Conservation (phyloP, 345 rosid species). For the Acer campestre region DNA sequence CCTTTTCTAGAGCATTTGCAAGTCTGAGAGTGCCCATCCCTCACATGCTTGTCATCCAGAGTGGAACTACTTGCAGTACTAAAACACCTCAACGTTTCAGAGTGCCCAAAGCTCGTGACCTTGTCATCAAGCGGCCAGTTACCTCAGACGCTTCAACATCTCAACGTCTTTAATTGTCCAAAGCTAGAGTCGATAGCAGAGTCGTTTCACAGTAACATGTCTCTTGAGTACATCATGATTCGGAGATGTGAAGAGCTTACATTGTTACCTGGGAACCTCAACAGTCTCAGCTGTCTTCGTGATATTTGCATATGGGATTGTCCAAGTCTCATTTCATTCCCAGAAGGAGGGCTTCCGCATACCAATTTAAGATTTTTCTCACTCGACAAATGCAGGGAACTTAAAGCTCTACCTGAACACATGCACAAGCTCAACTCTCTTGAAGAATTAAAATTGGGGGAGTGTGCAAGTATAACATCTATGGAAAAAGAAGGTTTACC, state of each 20-base stretch:
- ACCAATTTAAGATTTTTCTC: background rate
- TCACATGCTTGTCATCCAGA: background rate
- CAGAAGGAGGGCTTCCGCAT: background rate
- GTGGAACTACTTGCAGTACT: background rate
- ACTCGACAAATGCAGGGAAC: background rate
- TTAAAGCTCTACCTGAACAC: background rate
- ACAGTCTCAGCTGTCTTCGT: background rate
- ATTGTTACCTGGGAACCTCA: background rate
- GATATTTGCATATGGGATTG: background rate
- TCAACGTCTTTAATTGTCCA: background rate
- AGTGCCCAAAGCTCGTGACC: conserved; percentile 13
- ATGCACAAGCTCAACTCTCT: background rate
- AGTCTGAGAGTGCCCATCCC: background rate
- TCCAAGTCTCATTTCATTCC: background rate
- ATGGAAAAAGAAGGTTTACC: conserved; percentile 10
- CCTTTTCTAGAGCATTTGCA: background rate
- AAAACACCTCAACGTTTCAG: background rate
- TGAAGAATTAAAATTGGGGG: background rate
- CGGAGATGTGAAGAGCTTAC: background rate
- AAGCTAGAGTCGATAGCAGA: background rate
- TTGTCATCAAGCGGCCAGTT: background rate
- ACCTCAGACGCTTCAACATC: background rate
- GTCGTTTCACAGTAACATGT: background rate
- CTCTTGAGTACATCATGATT: background rate
- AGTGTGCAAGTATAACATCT: background rate